Base-by-base conservation (phyloP, 805 yeast species). In the Scheffersomyces stipitis region DNA sequence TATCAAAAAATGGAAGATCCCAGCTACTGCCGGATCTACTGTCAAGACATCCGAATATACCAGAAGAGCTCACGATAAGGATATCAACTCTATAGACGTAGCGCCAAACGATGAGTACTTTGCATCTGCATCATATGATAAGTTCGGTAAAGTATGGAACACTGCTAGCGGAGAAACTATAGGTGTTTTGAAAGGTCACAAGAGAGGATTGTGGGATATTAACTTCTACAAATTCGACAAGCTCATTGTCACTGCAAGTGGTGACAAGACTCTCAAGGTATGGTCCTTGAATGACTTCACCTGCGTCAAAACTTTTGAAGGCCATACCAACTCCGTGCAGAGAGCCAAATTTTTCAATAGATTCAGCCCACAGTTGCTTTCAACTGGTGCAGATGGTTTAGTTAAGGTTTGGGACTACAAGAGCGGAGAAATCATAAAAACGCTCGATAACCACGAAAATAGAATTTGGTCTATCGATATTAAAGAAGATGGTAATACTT, bases 51-150 rank as follows among this genome's bases (percentile, higher is more conserved):
- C 96, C 2, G 88, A 81, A 37, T 93, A 83, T 60, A 93, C 99
- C 0, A 80, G 96, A 69, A 80, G 90, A 54, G 98, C 97, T 1
- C 99, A 93, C 59, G 98, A 93, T 37, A 93, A 91, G 59, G 96
- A 93, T 60, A 93, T 93, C 42, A 95, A 93, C 53, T 76, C 91
- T 2, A 66, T 93, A 36, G 96, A 89, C 46, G 71, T 93, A 3
- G 75, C 97, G n/a, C 96, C 96, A 13, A 87, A 89, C 54, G 95
- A 91, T 60, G 83, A 82, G 45, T 70, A 75, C 34, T 81, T 93
- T 53, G 98, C 96, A 0, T 84, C 97, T 1, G 98, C 96, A 2
- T 86, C 96, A 9, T 95, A 86, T 58, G 99, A 93, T 61, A 86
- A 91, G 53, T 75, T 90, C 2, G 93, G 86, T 42, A 93, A 93